Conservation (phyloP, 2,329 filamentous ascomycete genomes). For the Pseudogymnoascus sp. region DNA sequence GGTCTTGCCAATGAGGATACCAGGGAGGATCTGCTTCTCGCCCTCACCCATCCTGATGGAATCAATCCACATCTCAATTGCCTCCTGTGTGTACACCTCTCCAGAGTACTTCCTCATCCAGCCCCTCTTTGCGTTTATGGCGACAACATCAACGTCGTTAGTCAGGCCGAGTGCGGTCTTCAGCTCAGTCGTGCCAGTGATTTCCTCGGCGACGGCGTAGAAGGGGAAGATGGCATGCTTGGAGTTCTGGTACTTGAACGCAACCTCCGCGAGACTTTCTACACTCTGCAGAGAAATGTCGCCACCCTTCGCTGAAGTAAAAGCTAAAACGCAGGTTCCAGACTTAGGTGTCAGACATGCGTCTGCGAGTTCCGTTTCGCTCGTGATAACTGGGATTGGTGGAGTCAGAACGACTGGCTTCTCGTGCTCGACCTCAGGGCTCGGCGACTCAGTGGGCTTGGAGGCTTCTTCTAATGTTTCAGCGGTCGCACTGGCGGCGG, state of each 20-base stretch:
- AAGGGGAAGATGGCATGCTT: constrained; percentile 72
- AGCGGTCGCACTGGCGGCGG: constrained; percentile 39
- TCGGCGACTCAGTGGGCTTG: constrained; percentile 42
- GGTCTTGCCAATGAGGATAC: constrained; percentile 39
- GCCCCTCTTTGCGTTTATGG: constrained; percentile 71
- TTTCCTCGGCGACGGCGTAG: constrained; percentile 60
- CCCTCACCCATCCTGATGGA: constrained; percentile 85
- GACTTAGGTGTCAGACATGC: constrained; percentile 70
- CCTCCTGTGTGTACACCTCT: constrained; percentile 44
- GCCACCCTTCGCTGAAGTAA: constrained; percentile 46
- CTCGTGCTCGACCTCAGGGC: constrained; percentile 27
- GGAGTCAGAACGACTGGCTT: constrained; percentile 40
- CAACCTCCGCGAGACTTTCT: constrained; percentile 59
- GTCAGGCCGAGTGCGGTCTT: constrained; percentile 55
- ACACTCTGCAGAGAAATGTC: constrained; percentile 44
- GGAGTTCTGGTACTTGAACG: constrained; percentile 62
- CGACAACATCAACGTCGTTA: constrained; percentile 61
- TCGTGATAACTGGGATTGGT: constrained; percentile 57
- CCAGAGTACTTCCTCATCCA: constrained; percentile 70
- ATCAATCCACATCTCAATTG: constrained; percentile 81
- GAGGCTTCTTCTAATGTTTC: constrained; percentile 39
- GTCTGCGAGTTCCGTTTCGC: constrained; percentile 54
- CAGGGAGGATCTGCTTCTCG: constrained; percentile 65
- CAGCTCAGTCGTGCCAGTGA: constrained; percentile 47
- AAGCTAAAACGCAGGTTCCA: constrained; percentile 72